phyloP scores from a whole-genome alignment of 192 early-diverging fungal genomes.

The Coemansia asiatica region DNA sequence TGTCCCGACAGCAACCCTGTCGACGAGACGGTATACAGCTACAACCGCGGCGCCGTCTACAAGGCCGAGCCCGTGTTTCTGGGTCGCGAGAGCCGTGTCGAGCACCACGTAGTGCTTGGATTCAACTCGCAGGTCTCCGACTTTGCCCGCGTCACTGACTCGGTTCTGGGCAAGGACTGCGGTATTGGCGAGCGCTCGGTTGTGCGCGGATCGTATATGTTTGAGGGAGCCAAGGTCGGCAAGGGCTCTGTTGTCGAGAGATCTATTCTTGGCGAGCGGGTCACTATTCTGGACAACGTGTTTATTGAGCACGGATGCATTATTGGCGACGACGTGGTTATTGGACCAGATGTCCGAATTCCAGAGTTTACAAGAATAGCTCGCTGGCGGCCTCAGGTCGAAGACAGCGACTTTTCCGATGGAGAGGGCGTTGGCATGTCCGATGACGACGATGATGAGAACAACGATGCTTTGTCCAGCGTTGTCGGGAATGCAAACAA shows the following conservation, averaged over 20 bases:
- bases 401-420: constrained; percentile 14
- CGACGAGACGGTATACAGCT: constrained; percentile 67
- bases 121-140: constrained; percentile 72
- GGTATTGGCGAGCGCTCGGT: constrained; percentile 73
- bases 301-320: constrained; percentile 74
- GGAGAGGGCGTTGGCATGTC: constrained; percentile 9
- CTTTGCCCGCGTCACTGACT: constrained; percentile 66
- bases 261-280: constrained; percentile 77
- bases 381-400: constrained; percentile 17
- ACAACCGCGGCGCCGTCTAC: constrained; percentile 80
- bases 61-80: constrained; percentile 75
- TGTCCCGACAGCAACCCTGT: constrained; percentile 86
- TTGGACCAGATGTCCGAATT: constrained; percentile 74
- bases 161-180: constrained; percentile 84
- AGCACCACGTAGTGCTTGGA: constrained; percentile 83
- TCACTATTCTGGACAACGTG: constrained; percentile 64
- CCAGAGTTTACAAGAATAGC: constrained; percentile 68
- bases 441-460: constrained; percentile 17
- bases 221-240: constrained; percentile 72
- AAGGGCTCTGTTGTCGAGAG: constrained; percentile 65
- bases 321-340: constrained; percentile 61
- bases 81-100: constrained; percentile 63
- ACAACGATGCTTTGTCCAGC: constrained; percentile 39
- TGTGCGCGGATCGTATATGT: constrained; percentile 83
- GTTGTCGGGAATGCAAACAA: constrained; percentile 1